These are phyloP conservation scores for Aureobasidium subglaciale DNA, from an alignment of 2,329 filamentous ascomycete genomes.

Conservation along the genomic window DNA sequence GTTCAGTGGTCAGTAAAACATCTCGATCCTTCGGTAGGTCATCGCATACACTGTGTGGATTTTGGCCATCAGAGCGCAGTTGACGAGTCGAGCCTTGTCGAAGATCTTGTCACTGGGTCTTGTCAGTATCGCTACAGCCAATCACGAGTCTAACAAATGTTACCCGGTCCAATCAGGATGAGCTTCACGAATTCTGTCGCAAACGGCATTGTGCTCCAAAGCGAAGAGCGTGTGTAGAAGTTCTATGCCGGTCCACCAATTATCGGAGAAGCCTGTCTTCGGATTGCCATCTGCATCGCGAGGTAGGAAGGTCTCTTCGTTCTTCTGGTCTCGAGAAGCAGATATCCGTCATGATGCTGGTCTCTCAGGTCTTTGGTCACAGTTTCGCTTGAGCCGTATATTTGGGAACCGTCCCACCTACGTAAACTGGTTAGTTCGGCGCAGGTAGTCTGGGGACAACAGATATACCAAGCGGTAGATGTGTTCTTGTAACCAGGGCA, in stretches of 20 bases:
- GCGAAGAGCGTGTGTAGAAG: constrained; percentile 42
- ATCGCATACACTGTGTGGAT: constrained; percentile 36
- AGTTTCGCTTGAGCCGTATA: constrained; percentile 38
- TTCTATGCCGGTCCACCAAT: constrained; percentile 44
- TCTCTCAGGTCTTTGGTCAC: constrained; percentile 32
- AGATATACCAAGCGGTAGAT: background rate
- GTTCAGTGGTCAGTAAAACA: background rate
- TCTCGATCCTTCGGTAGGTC: background rate
- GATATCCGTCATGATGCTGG: constrained; percentile 15
- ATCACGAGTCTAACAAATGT: background rate
- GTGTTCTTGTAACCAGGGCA: constrained; percentile 38
- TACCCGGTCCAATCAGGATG: constrained; percentile 31
- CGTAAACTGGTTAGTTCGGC: constrained; percentile 12
- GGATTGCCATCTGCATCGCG: constrained; percentile 33
- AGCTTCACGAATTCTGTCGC: constrained; percentile 30
- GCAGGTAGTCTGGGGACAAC: background rate
- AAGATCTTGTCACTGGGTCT: constrained; percentile 34
- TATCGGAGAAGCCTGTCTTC: constrained; percentile 37
- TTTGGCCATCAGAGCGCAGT: constrained; percentile 44
- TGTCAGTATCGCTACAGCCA: background rate
- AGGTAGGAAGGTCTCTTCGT: constrained; percentile 33
- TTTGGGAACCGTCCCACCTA: constrained; percentile 44
- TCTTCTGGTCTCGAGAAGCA: constrained; percentile 15
- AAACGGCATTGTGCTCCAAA: constrained; percentile 42
- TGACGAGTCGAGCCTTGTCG: constrained; percentile 39